Evolutionary conservation across 2,329 filamentous ascomycete genomes (phyloP).

Genomic region (Pestalotiopsis sp.): DNA sequence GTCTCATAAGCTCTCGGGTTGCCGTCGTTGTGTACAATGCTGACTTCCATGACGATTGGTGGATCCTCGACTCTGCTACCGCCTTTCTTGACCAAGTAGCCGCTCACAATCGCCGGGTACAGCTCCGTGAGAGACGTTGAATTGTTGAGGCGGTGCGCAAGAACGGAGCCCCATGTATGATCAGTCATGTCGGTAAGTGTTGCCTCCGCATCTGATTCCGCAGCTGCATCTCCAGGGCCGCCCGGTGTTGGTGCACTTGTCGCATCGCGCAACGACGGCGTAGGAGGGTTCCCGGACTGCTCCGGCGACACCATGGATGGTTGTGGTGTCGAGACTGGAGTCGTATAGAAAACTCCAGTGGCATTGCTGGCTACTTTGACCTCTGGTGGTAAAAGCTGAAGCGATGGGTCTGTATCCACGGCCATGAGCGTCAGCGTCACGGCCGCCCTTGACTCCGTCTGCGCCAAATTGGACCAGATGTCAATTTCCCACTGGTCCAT

Average conservation of each 20-base stretch:
- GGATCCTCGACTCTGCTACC: conserved; percentile 59
- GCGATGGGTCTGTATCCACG: conserved; percentile 65
- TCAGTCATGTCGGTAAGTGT: conserved; percentile 74
- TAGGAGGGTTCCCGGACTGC: conserved; percentile 53
- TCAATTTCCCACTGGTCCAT: conserved; percentile 70
- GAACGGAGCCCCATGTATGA: conserved; percentile 75
- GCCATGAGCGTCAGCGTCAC: conserved; percentile 63
- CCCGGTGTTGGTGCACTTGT: conserved; percentile 49
- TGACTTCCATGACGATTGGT: conserved; percentile 65
- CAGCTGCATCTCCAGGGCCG: conserved; percentile 36
- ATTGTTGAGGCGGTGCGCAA: conserved; percentile 67
- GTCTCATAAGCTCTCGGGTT: conserved; percentile 61
- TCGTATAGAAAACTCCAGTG: conserved; percentile 54
- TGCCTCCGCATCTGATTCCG: conserved; percentile 61
- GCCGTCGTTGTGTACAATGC: conserved; percentile 61
- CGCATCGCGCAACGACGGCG: conserved; percentile 44
- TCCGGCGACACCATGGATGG: conserved; percentile 63
- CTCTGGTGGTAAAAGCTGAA: conserved; percentile 63
- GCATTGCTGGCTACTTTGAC: conserved; percentile 50
- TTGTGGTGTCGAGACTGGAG: conserved; percentile 71
- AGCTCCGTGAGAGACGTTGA: conserved; percentile 57
- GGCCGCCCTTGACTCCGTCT: conserved; percentile 52
- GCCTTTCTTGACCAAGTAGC: conserved; percentile 67
- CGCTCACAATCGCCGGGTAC: conserved; percentile 62
- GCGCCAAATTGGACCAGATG: conserved; percentile 57